These are phyloP conservation scores for Fusarium albidum DNA, from an alignment of 2,329 filamentous ascomycete species.

Conservation along the genomic window DNA sequence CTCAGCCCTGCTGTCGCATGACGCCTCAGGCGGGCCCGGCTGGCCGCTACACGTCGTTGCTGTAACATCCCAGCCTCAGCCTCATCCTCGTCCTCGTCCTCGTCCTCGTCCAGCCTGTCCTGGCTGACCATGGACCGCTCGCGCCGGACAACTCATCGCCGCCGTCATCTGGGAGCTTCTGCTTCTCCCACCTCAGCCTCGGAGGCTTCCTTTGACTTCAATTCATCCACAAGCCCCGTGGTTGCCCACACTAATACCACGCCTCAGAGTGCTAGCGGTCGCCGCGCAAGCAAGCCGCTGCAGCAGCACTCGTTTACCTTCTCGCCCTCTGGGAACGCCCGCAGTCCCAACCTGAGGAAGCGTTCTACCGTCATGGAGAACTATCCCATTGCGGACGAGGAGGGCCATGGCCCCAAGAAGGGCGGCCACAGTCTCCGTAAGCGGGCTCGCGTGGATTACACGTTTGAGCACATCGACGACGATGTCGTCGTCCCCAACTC, in stretches of 20 bases:
- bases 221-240: constrained; percentile 43
- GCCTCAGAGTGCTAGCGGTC: constrained; percentile 42
- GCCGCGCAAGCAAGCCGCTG: constrained; percentile 47
- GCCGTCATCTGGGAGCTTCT: constrained; percentile 44
- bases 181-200: constrained; percentile 46
- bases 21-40: constrained; percentile 39
- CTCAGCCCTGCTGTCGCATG: constrained; percentile 35
- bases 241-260: constrained; percentile 44
- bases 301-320: constrained; percentile 49
- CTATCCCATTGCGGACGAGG: constrained; percentile 51
- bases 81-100: no score
- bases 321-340: constrained; percentile 44
- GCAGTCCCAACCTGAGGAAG: constrained; percentile 48
- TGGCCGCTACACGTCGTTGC: constrained; percentile 41
- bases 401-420: constrained; percentile 60
- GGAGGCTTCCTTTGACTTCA: constrained; percentile 44
- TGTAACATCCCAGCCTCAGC: constrained; percentile 41
- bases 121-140: constrained; percentile 49
- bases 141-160: constrained; percentile 47
- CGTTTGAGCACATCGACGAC: constrained; percentile 60
- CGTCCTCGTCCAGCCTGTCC: constrained; percentile 29
- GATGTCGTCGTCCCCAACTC: constrained; percentile 51
- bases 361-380: constrained; percentile 55
- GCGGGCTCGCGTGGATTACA: constrained; percentile 65
- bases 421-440: constrained; percentile 67